phyloP scores from a whole-genome alignment of 2,329 filamentous ascomycete genomes.

The Lojkania enalia region DNA sequence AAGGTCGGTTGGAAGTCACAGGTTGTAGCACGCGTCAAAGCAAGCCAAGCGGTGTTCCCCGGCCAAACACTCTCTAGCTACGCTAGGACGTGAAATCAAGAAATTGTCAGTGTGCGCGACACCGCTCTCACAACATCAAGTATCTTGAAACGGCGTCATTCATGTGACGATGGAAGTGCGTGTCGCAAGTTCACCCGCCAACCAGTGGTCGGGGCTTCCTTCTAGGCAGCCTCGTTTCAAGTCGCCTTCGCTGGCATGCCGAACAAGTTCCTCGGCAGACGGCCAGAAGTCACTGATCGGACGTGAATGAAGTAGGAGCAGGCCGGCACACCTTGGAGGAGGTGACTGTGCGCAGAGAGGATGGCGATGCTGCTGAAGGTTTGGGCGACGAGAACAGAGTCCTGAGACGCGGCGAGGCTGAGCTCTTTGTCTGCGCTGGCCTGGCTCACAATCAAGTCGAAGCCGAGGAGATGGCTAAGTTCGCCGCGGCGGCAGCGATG shows the following conservation, averaged over 20 bases:
- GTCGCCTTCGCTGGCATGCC: constrained; percentile 14
- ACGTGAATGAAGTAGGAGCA: neutral
- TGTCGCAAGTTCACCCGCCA: constrained; percentile 23
- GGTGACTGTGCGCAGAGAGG: constrained; percentile 1
- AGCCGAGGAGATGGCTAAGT: too few species aligned
- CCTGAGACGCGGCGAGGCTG: neutral
- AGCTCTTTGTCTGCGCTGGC: neutral
- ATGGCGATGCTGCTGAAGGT: neutral
- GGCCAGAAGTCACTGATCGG: constrained; percentile 3
- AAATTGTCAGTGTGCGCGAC: constrained; percentile 11
- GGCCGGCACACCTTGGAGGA: neutral
- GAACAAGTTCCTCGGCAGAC: constrained; percentile 22
- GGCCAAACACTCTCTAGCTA: neutral
- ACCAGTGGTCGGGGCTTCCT: constrained; percentile 7
- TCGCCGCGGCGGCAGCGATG: too few species aligned
- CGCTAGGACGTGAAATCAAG: neutral
- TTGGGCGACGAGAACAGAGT: neutral
- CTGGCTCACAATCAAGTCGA: neutral
- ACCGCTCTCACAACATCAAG: constrained; percentile 8
- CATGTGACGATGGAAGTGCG: constrained; percentile 11
- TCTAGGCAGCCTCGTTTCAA: constrained; percentile 22
- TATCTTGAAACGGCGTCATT: constrained; percentile 20
- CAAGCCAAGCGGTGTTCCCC: neutral
- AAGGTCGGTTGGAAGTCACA: neutral
- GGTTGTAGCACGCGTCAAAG: constrained; percentile 2